Conservation (phyloP, 176 grass and related monocot species). For the Triticum urartu region DNA sequence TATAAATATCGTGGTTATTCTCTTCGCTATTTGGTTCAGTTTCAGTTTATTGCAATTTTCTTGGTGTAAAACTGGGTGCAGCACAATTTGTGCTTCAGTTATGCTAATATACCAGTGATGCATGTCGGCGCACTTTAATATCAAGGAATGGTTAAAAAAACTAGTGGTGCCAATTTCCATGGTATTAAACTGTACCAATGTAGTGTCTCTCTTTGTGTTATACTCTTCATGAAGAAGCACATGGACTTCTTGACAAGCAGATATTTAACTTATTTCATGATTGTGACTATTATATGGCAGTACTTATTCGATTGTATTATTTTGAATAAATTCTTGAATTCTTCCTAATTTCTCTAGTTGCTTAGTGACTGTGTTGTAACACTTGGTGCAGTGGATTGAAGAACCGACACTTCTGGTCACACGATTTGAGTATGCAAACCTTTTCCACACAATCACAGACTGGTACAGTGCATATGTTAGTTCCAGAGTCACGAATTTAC, state of each 20-base stretch:
- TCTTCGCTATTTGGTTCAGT: constrained; percentile 2
- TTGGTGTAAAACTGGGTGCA: background rate
- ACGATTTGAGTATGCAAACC: constrained; percentile 95
- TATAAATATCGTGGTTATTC: background rate
- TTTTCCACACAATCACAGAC: constrained; percentile 98
- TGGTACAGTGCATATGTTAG: constrained; percentile 99
- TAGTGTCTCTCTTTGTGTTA: background rate
- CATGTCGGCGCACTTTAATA: background rate
- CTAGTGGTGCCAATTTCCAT: background rate
- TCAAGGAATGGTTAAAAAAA: background rate
- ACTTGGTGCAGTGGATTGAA: constrained; percentile 79
- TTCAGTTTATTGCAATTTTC: background rate
- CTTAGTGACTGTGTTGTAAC: constrained; percentile 26
- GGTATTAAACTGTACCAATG: background rate
- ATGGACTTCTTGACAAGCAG: background rate
- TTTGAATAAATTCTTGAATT: background rate
- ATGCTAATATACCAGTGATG: background rate
- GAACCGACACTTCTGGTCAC: constrained; percentile 90
- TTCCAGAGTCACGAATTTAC: constrained; percentile 70
- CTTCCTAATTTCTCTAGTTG: background rate
- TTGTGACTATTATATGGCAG: constrained; percentile 2
- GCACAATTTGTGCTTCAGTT: background rate
- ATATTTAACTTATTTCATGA: constrained; percentile 14
- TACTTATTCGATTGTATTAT: background rate
- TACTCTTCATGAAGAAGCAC: background rate